Base-by-base conservation (phyloP, 352 stramenopile species). In the Blastocystis hominis region DNA sequence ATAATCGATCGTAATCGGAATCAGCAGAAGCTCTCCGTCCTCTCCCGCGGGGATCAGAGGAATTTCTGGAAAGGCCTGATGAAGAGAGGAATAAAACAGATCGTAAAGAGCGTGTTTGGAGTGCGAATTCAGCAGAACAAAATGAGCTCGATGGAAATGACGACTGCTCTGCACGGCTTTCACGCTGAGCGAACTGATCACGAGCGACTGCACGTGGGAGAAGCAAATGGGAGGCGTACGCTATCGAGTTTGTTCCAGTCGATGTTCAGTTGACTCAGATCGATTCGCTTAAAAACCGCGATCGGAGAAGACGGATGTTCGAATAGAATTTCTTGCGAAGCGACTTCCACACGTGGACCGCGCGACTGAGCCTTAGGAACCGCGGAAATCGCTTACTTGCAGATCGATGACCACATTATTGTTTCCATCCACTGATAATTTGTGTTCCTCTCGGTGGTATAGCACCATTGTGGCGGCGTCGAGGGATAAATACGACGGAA, bases 181-280 rank as follows among this genome's bases (percentile, higher is more conserved):
- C 4, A 40, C 50, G 2, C 20, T 44, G 6, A 84, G 53, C 24
- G 30, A 24, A 9, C 13, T 13, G 24, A 61, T 34, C 15, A 47
- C 44, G 17, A 84, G 42, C 24, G 53, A 61, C 72, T 84, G 44
- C 38, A 17, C 3, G 15, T 44, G 10, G 68, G 17, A n/a, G 38
- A 15, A 38, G 10, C 1, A 44, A 47, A 24, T 30, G 24, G 24
- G 3, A 17, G 3, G 36, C 50, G 0, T 34, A 80, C 70, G 50
- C 13, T 84, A 40, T 84, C 72, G 4, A 84, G 30, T 24, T n/a
- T 54, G 40, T 84, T 84, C 72, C 72, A 84, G 30, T 47, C 44
- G 50, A 84, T 64, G 38, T 69, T 66, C 13, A 64, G 24, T 15
- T 84, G 72, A 46, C 46, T 84, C 13, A 84, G 20, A 42, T 84